Conservation (phyloP, 345 rosid genomes). For the Linum tenue region DNA sequence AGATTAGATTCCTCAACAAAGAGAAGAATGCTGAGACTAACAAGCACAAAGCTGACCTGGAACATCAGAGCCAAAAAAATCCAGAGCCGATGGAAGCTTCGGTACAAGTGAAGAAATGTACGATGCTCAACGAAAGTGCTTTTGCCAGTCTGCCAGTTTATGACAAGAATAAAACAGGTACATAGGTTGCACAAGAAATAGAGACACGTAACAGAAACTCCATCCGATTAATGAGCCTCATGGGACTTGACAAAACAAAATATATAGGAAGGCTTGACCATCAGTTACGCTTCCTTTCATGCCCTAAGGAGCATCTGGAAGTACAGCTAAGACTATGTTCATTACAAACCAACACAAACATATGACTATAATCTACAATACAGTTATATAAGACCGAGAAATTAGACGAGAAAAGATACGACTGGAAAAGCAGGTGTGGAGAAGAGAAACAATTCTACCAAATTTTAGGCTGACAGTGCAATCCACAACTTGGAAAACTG, state of each 20-base stretch:
- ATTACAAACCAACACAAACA: not conserved
- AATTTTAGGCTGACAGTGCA: not conserved
- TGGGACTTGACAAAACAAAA: not conserved
- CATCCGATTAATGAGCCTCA: not conserved
- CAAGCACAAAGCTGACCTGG: constrained; percentile 46
- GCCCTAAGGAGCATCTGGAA: not conserved
- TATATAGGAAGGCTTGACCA: not conserved
- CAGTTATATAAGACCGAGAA: too few relatives aligned
- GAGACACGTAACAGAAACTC: too few relatives aligned
- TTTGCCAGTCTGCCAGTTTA: constrained; percentile 66
- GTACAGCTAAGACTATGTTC: not conserved
- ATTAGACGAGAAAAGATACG: not conserved
- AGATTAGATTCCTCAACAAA: not conserved
- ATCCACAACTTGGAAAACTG: not conserved
- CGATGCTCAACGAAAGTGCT: constrained; percentile 97
- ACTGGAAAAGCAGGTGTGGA: not conserved
- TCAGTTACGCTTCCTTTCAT: not conserved
- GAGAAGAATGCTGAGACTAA: not conserved
- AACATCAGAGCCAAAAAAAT: constrained; percentile 90
- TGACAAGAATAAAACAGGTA: not conserved
- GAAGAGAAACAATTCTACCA: not conserved
- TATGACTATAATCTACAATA: not conserved
- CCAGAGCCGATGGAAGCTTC: constrained; percentile 95
- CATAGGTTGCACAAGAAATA: not conserved
- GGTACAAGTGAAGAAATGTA: constrained; percentile 85